Percentiles rank a stretch among this genome's conserved stretches.
These are phyloP conservation scores for thale cress (Arabidopsis thaliana) DNA, from an alignment of 345 rosid genomes.

Conservation along the genomic window TAIR10.1 NC_003075.7:370001-370500, in stretches of 20 bases:
- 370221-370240: background rate
- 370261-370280: background rate
- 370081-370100: slow-evolving; percentile 17
- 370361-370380: background rate
- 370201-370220: background rate
- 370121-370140: slow-evolving; percentile 37
- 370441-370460: background rate
- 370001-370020: slow-evolving; percentile 46
- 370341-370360: background rate
- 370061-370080: slow-evolving; percentile 28
- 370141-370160: slow-evolving; percentile 19
- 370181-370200: slow-evolving; percentile 34
- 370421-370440: background rate
- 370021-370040: slow-evolving; percentile 1
- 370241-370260: background rate
- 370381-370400: background rate
- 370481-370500: background rate
- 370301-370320: background rate
- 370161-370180: slow-evolving; percentile 14
- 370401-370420: background rate
- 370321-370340: no score
- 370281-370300: background rate
- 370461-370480: background rate
- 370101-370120: slow-evolving; percentile 35
- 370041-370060: background rate